Base-by-base conservation (phyloP, 2,329 filamentous ascomycete genomes). In the Aspergillus terreus region DNA sequence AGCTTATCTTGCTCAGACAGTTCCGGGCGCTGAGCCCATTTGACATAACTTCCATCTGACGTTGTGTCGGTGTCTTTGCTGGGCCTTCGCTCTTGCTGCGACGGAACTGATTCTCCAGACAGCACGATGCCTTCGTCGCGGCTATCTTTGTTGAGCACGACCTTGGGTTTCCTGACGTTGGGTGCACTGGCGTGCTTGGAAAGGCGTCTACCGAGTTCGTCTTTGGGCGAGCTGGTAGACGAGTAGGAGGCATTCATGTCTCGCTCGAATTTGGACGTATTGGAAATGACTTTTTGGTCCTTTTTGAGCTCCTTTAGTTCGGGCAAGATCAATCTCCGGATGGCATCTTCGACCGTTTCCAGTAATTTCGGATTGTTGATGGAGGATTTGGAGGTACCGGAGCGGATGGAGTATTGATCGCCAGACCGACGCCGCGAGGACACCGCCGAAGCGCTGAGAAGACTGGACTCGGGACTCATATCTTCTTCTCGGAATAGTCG, bases 321-420 rank as follows among this genome's bases (percentile, higher is more conserved):
- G 0, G 94, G 94, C 2, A 99, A 75, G 48, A 96, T 95, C 46
- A 96, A 79, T 45, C 91, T 83, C 56, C 90, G 86, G 64, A 96
- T 95, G 12, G 91, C 91, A 72, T 96, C 91, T 72, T 96, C 92
- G 3, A 96, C 92, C 0, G 91, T 94, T 63, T 94, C 89, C 2
- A 96, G 80, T 2, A 96, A 76, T 66, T 90, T 94, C 0, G 92
- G 92, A 63, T 96, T 96, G 72, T 95, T 95, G 68, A 95, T 89
- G 0, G 89, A 92, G 3, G 90, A 89, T 53, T 80, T 81, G 15
- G 80, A 82, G 32, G 76, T 78, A 33, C 79, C 79, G 27, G 82
- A 84, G 35, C 76, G 76, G 57, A 81, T 80, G 7, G 84, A 87
- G 54, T 80, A 78, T 49, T 78, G 73, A 60, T 83, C 80, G 14